Conservation (phyloP, 176 grass and related monocot genomes). For the Aechmea fasciata region DNA sequence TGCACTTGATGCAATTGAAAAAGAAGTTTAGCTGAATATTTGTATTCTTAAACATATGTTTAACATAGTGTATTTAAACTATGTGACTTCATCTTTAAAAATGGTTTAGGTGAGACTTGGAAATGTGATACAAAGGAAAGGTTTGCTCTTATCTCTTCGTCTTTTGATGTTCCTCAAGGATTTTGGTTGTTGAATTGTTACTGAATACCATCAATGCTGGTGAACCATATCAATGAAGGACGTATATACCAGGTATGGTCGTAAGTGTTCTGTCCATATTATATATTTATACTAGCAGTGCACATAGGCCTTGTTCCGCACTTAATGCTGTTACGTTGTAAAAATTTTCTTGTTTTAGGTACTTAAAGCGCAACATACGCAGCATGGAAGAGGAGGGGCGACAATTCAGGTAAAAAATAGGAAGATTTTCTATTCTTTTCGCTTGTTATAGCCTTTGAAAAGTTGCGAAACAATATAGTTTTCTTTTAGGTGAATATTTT, state of each 20-base stretch:
- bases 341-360: slow-evolving; percentile 33
- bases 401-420: slow-evolving; percentile 53
- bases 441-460: background rate
- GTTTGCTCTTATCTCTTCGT: slow-evolving; percentile 36
- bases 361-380: slow-evolving; percentile 67
- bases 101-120: slow-evolving; percentile 64
- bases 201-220: slow-evolving; percentile 19
- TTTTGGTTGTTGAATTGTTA: slow-evolving; percentile 14
- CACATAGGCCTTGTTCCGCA: background rate
- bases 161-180: slow-evolving; percentile 20
- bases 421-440: background rate
- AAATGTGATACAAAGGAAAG: slow-evolving; percentile 72
- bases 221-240: slow-evolving; percentile 40
- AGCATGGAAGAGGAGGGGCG: slow-evolving; percentile 77
- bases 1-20: too few relatives aligned
- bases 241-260: slow-evolving; percentile 58
- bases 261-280: slow-evolving; percentile 5
- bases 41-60: background rate
- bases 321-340: background rate
- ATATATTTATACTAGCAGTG: background rate
- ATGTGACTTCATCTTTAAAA: slow-evolving; percentile 4
- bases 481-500: background rate
- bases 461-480: background rate
- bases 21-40: too few relatives aligned
- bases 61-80: slow-evolving; percentile 10